Percentiles rank a stretch among this genome's conserved stretches.
Conservation (phyloP, 257 asterid genomes). For the Solanum tarapatanum region DNA sequence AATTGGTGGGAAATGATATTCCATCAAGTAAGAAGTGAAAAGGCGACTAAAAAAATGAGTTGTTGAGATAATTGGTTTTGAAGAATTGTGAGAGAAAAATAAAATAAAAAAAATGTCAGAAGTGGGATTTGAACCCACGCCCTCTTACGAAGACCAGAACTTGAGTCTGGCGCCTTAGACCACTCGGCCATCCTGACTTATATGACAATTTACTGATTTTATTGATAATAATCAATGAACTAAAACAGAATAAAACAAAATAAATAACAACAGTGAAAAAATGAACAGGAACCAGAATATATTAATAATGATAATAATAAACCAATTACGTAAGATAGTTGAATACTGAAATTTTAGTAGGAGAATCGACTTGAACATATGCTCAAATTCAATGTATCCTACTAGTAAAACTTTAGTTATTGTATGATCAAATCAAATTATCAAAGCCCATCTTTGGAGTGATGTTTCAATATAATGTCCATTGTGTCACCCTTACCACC, state of each 20-base stretch:
- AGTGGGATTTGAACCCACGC: conserved; percentile 92
- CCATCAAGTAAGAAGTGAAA: too few relatives aligned
- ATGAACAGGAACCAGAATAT: background rate
- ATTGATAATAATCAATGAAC: too few relatives aligned
- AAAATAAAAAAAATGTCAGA: conserved; percentile 18
- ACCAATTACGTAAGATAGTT: background rate
- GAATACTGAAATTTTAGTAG: background rate
- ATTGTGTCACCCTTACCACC: background rate
- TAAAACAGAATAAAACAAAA: background rate
- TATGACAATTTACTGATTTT: rapidly evolving
- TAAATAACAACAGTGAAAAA: background rate
- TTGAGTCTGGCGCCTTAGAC: conserved; percentile 99
- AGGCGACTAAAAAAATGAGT: too few relatives aligned
- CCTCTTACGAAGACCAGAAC: conserved; percentile 77
- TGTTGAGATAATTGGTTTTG: too few relatives aligned
- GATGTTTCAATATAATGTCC: background rate
- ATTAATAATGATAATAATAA: background rate
- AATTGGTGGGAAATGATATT: too few relatives aligned
- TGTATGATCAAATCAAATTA: background rate
- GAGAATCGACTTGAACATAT: background rate
- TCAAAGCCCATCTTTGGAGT: background rate
- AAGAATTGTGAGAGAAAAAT: too few relatives aligned
- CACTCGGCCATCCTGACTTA: conserved; percentile 93
- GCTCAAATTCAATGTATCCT: background rate
- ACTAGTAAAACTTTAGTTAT: background rate